Evolutionary conservation across 2,329 filamentous ascomycete species (phyloP), one percentile per base, ranked within the genome.

Genomic region (Alternaria brassicicola): DNA sequence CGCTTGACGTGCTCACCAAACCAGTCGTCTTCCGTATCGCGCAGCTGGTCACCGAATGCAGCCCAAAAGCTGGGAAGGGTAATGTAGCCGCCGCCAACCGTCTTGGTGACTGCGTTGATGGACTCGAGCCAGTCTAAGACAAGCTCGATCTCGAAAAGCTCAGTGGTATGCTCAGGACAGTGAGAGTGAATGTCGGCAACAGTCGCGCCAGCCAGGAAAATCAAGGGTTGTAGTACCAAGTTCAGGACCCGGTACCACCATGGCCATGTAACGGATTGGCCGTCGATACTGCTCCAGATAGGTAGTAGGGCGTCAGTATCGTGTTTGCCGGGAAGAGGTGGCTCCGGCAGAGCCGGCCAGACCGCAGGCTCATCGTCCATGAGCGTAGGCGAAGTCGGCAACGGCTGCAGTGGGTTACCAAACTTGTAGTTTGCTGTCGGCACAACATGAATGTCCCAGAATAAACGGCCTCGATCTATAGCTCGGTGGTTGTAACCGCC

Each of bases 251-350:
- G 84, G 52, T 84, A 82, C 89, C 90, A 93, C 53, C 87, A 83
- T 0, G 79, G 76, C n/a, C 73, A 75, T 15, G 64, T 74, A 59
- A 91, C 83, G 0, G 85, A 67, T 6, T 83, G 78, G 7, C 85
- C 87, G 59, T 89, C 86, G 59, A 93, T 87, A 72, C 89, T 88
- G 51, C 86, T 84, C 90, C 90, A 93, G 51, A 91, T 83, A 0
- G 90, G 90, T 4, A 91, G 71, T 4, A 78, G 79, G 39, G 85
- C 83, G 10, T 81, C 80, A 19, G 57, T 30, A 45, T 73, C 58
- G 2, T 68, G 13, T 55, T 64, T 67, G 2, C 67, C 67, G 19
- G 74, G 68, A 21, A 73, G 65, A 21, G 75, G 75, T 17, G 73
- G 69, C 28, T 63, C 59, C 3, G 67, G 71, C 9, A 76, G 59